Evolutionary conservation across 352 stramenopile genomes (phyloP).

Genomic region (Plasmopara muralis): DNA sequence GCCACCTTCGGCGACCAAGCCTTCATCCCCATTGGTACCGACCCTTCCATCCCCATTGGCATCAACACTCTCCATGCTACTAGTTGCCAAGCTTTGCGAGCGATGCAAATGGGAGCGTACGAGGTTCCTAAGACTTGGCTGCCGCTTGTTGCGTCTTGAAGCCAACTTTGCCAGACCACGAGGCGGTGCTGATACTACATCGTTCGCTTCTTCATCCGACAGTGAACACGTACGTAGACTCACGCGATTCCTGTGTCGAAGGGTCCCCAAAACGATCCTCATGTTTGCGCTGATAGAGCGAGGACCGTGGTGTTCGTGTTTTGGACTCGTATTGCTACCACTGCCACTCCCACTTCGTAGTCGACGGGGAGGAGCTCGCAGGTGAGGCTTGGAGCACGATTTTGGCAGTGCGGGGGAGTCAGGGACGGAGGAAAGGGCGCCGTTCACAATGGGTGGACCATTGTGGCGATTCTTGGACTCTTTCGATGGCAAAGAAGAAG

Average conservation of each 20-base stretch:
- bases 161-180: slow-evolving; percentile 5
- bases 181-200: slow-evolving; percentile 12
- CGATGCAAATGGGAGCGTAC: slow-evolving; percentile 56
- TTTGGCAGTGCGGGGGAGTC: slow-evolving; percentile 11
- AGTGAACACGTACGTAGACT: slow-evolving; percentile 21
- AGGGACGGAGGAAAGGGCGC: background rate
- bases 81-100: slow-evolving; percentile 18
- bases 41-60: background rate
- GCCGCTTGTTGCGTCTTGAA: slow-evolving; percentile 28
- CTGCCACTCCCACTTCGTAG: slow-evolving; percentile 51
- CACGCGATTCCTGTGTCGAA: slow-evolving; percentile 33
- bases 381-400: slow-evolving; percentile 10
- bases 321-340: slow-evolving; percentile 29
- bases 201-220: slow-evolving; percentile 27
- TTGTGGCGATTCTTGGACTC: background rate
- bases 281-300: slow-evolving; percentile 26
- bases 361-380: slow-evolving; percentile 30
- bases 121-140: slow-evolving; percentile 52
- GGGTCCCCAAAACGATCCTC: slow-evolving; percentile 32
- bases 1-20: background rate
- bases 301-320: slow-evolving; percentile 10
- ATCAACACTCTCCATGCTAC: slow-evolving; percentile 1
- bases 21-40: background rate
- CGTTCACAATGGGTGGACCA: slow-evolving; percentile 3
- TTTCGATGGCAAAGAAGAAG: too few species aligned